Conservation (phyloP, 305 asterid genomes). For the Fraxinus latifolia region DNA sequence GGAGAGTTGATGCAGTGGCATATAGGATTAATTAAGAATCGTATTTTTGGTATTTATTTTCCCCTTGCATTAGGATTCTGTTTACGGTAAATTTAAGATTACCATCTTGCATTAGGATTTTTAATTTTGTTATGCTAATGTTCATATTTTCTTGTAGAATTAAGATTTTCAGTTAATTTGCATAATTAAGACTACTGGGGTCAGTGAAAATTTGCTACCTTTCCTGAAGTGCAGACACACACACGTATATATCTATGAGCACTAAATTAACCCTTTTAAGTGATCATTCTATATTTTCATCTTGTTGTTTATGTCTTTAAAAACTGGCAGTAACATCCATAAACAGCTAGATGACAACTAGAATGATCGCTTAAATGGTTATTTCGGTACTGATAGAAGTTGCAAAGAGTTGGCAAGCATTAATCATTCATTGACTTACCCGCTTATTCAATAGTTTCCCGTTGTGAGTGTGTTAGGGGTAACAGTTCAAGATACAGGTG, state of each 20-base stretch:
- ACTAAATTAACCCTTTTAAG: background rate
- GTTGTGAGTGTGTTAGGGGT: background rate
- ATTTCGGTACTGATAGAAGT: background rate
- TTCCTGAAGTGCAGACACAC: background rate
- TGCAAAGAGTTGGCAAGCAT: background rate
- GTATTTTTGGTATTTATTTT: background rate
- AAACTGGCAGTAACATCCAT: background rate
- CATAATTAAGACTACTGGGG: background rate
- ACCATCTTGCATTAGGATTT: background rate
- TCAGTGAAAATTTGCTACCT: background rate
- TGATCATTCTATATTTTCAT: background rate
- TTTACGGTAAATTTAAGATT: background rate
- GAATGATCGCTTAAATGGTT: background rate
- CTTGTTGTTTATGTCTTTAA: background rate
- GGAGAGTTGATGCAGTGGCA: background rate
- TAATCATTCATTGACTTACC: background rate
- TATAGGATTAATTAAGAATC: background rate
- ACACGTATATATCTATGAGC: background rate
- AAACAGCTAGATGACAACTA: background rate
- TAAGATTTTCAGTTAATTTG: background rate
- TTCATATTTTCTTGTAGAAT: background rate
- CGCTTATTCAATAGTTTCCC: background rate
- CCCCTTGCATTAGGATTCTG: background rate
- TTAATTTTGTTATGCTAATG: background rate
- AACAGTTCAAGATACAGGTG: background rate